phyloP scores from a whole-genome alignment of 73 alveolate species.

The Durusdinium trenchii region DNA sequence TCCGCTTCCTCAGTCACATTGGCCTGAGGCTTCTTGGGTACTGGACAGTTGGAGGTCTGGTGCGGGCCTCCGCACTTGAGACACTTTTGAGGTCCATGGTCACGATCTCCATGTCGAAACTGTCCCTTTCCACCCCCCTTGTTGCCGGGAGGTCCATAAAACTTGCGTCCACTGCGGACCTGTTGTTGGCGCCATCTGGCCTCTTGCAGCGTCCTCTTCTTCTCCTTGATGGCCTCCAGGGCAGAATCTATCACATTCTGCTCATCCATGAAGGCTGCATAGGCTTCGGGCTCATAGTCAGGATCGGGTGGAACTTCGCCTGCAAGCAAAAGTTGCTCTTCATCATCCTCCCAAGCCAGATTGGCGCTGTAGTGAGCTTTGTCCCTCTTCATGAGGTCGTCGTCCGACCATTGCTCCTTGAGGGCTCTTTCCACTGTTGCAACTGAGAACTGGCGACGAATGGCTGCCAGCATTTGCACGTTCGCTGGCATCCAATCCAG shows the following conservation, averaged over 20 bases:
- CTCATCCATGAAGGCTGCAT: slow-evolving; percentile 26
- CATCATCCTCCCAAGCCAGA: not conserved
- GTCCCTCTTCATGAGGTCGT: not conserved
- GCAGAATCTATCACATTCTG: not conserved
- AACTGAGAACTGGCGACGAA: slow-evolving; percentile 20
- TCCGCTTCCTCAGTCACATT: slow-evolving; percentile 14
- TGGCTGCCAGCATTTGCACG: slow-evolving; percentile 38
- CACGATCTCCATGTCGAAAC: not conserved
- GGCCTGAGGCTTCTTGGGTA: not conserved
- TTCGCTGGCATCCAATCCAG: slow-evolving; percentile 24
- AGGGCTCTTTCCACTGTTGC: not conserved
- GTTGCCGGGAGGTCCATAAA: not conserved
- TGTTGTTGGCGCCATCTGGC: slow-evolving; percentile 8
- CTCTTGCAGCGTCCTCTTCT: not conserved
- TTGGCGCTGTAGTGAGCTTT: not conserved
- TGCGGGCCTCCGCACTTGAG: slow-evolving; percentile 40
- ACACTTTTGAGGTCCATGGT: not conserved
- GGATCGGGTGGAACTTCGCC: not conserved
- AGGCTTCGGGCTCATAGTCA: slow-evolving; percentile 8
- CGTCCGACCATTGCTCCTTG: slow-evolving; percentile 12
- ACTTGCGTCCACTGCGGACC: not conserved
- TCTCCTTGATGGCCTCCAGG: slow-evolving; percentile 5
- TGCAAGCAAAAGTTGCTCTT: not conserved
- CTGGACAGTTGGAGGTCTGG: not conserved
- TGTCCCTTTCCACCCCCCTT: not conserved